phyloP scores from a whole-genome alignment of 2,329 filamentous ascomycete genomes.

The Talaromyces sp. region DNA sequence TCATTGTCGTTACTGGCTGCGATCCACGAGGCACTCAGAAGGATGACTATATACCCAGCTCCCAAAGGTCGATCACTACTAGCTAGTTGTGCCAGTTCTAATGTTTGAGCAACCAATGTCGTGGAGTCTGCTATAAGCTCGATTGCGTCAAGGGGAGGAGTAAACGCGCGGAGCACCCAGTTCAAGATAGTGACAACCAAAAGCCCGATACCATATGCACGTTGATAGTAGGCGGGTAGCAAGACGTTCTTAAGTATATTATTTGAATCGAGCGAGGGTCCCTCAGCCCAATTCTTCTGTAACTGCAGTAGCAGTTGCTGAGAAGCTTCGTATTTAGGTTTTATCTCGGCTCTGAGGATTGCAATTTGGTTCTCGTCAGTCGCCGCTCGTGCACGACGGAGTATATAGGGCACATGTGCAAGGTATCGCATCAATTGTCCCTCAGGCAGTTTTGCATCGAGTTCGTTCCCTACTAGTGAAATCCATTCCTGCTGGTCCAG shows the following conservation, averaged over 20 bases:
- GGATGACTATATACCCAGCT: slow-evolving; percentile 26
- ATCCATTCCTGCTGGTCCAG: slow-evolving; percentile 32
- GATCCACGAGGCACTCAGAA: slow-evolving; percentile 24
- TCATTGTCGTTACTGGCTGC: slow-evolving; percentile 20
- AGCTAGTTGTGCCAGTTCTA: slow-evolving; percentile 25
- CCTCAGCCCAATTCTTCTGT: slow-evolving; percentile 15
- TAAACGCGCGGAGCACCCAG: slow-evolving; percentile 28
- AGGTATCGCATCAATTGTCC: slow-evolving; percentile 29
- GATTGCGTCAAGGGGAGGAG: slow-evolving; percentile 20
- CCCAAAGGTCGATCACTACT: slow-evolving; percentile 30
- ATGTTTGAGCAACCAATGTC: slow-evolving; percentile 23
- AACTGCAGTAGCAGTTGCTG: slow-evolving; percentile 18
- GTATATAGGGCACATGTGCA: slow-evolving; percentile 27
- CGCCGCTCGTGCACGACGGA: slow-evolving; percentile 22
- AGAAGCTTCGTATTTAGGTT: not conserved
- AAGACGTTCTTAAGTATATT: slow-evolving; percentile 9
- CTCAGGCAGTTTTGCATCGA: slow-evolving; percentile 25
- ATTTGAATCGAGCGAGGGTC: not conserved
- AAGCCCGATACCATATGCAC: slow-evolving; percentile 30
- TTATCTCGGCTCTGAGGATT: not conserved
- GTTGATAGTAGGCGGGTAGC: slow-evolving; percentile 29
- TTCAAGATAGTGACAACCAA: slow-evolving; percentile 29
- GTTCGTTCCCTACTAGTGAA: slow-evolving; percentile 27
- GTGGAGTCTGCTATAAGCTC: slow-evolving; percentile 19
- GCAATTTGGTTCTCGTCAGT: slow-evolving; percentile 7